A percentile compares a stretch with the other conserved stretches of the same genome.
Conservation (phyloP, 140 eudicot genomes). For the Anethum foeniculum region DNA sequence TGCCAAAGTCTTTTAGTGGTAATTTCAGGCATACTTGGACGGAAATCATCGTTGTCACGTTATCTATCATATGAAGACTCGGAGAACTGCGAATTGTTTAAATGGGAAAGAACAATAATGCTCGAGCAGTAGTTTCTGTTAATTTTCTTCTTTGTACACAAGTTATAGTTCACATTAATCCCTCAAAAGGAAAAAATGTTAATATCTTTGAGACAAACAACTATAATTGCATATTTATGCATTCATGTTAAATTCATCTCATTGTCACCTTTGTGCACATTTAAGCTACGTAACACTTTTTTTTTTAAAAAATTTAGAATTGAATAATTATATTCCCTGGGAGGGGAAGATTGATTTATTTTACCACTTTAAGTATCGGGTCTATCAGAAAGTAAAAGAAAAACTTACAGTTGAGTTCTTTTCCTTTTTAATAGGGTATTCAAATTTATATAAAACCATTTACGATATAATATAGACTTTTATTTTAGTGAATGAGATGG, state of each 20-base stretch:
- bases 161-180: background rate
- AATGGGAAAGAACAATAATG: constrained; percentile 54
- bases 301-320: no score
- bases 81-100: constrained; percentile 35
- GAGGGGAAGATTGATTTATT: no score
- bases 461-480: no score
- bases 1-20: constrained; percentile 46
- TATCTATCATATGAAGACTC: constrained; percentile 36
- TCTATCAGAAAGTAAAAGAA: no score
- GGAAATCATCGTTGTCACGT: constrained; percentile 30
- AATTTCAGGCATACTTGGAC: constrained; percentile 37
- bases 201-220: background rate
- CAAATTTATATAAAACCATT: no score
- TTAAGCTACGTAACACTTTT: no score
- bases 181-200: background rate
- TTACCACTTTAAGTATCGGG: no score
- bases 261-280: no score
- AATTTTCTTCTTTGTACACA: background rate
- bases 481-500: no score
- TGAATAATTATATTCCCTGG: no score
- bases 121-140: constrained; percentile 19
- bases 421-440: no score
- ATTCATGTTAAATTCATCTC: background rate
- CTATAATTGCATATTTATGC: background rate
- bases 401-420: no score